Conservation (phyloP, 257 asterid genomes). For the Buddleja alternifolia region DNA sequence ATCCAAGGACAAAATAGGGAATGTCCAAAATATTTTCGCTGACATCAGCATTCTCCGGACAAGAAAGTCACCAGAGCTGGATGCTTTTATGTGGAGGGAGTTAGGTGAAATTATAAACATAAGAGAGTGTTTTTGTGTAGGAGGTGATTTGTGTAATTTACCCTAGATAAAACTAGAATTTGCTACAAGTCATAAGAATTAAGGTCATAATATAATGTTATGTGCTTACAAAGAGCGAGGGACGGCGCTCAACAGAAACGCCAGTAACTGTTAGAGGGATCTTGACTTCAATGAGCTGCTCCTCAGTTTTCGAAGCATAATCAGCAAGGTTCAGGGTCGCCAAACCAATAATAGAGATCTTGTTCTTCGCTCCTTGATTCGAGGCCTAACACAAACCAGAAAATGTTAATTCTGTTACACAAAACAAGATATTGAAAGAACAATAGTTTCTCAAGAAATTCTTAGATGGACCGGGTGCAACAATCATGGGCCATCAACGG, state of each 20-base stretch:
- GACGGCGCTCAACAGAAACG: conserved; percentile 45
- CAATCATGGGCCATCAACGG: too few relatives aligned
- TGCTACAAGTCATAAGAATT: background rate
- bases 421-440: background rate
- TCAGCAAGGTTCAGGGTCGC: conserved; percentile 80
- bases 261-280: conserved; percentile 67
- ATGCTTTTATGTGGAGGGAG: too few relatives aligned
- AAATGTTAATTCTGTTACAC: background rate
- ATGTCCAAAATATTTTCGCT: too few relatives aligned
- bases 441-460: background rate
- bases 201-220: conserved; percentile 16
- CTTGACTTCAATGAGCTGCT: conserved; percentile 50
- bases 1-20: too few relatives aligned
- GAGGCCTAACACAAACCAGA: conserved; percentile 47
- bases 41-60: too few relatives aligned
- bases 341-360: conserved; percentile 58
- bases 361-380: conserved; percentile 71
- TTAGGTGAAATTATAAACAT: too few relatives aligned
- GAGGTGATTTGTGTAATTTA: too few relatives aligned
- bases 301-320: conserved; percentile 65
- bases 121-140: too few relatives aligned
- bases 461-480: too few relatives aligned
- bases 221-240: conserved; percentile 61
- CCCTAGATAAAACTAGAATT: too few relatives aligned
- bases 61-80: too few relatives aligned